Evolutionary conservation across 2,329 filamentous ascomycete species (phyloP).

Genomic region (Lasiodiplodia hormozganensis): DNA sequence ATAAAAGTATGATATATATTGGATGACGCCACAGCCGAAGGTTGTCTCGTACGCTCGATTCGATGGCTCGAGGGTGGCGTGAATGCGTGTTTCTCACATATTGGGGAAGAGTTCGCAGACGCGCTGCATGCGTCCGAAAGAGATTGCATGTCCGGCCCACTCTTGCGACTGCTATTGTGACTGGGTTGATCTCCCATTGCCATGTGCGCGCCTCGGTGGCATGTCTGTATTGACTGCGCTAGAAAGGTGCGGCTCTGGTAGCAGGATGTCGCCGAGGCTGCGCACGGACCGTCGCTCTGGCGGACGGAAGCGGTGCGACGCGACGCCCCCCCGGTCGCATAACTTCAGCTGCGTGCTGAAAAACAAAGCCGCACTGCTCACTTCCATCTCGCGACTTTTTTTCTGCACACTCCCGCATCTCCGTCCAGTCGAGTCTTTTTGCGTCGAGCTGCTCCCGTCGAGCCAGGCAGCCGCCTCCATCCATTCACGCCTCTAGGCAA

Average conservation of each 20-base stretch:
- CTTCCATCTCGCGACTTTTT: slow-evolving; percentile 15
- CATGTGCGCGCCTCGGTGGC: background rate
- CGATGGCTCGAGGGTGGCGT: slow-evolving; percentile 10
- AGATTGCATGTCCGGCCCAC: background rate
- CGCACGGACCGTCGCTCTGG: background rate
- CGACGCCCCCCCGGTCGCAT: slow-evolving; percentile 25
- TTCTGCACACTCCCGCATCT: slow-evolving; percentile 1
- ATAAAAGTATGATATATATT: slow-evolving; percentile 10
- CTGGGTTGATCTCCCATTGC: background rate
- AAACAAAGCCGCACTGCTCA: slow-evolving; percentile 23
- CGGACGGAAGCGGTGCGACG: slow-evolving; percentile 17
- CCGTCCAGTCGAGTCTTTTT: background rate
- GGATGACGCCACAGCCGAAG: slow-evolving; percentile 15
- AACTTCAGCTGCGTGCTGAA: slow-evolving; percentile 22
- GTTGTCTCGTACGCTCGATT: background rate
- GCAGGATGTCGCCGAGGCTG: background rate
- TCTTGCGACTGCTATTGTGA: background rate
- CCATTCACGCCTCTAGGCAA: background rate
- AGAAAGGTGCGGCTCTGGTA: background rate
- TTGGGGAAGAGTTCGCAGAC: background rate
- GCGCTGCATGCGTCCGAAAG: slow-evolving; percentile 2
- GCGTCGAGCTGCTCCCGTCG: background rate
- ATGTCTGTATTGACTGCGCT: background rate
- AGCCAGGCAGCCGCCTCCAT: background rate
- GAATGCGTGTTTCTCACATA: slow-evolving; percentile 18